Conservation (phyloP, 1,284 basidiomycete species). For the Apiotrichum gracile region DNA sequence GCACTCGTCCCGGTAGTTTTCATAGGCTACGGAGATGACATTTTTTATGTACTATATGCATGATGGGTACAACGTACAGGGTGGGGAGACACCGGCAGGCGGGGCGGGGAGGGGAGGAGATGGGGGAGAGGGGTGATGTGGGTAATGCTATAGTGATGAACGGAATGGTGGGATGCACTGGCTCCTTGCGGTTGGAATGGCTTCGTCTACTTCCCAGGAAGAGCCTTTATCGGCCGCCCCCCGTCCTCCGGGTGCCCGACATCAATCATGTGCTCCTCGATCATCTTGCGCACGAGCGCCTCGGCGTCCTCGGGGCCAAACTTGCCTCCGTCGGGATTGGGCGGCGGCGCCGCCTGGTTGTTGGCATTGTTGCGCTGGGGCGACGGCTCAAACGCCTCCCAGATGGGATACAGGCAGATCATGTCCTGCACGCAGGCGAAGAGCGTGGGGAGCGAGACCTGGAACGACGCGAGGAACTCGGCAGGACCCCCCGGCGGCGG, state of each 20-base stretch:
- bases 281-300: conserved; percentile 59
- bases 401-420: conserved; percentile 76
- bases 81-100: neutral
- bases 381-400: conserved; percentile 61
- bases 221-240: conserved; percentile 11
- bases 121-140: neutral
- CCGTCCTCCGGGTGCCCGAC: conserved; percentile 52
- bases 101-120: neutral
- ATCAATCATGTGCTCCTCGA: conserved; percentile 60
- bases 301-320: conserved; percentile 41
- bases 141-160: neutral
- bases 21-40: neutral
- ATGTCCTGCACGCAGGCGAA: conserved; percentile 89
- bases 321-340: conserved; percentile 10
- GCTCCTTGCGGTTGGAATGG: too few species aligned
- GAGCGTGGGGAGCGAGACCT: conserved; percentile 73
- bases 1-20: neutral
- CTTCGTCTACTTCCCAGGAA: conserved; percentile 7
- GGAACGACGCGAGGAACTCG: conserved; percentile 75
- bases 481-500: conserved; percentile 32
- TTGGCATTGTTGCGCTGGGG: conserved; percentile 3
- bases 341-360: conserved; percentile 35
- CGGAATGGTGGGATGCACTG: neutral
- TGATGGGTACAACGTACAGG: conserved; percentile 14
- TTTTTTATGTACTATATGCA: conserved; percentile 14